Base-by-base conservation (phyloP, 2,329 filamentous ascomycete genomes). In the Clonostachys sp. region DNA sequence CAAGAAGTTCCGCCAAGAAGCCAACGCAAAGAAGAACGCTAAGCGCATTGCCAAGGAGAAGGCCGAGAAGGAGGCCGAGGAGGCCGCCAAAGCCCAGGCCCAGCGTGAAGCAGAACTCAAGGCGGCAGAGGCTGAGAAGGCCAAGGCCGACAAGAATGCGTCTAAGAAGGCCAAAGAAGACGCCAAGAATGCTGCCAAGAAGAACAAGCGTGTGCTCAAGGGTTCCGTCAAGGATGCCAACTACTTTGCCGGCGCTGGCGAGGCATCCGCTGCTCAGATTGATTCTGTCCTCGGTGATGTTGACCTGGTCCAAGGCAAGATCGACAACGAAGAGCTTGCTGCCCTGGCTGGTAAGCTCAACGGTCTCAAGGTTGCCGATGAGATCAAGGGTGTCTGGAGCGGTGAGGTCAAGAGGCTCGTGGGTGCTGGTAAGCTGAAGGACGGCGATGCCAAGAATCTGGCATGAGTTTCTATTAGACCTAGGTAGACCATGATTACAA, bases 151-250 rank as follows among this genome's bases (percentile, higher is more conserved):
- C 49, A 88, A 87, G 57, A 91, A 92, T 57, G 80, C 87, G 53
- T 75, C 75, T 61, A 99, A 97, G 83, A 99, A 99, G 81, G 86
- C 88, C 51, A 99, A 97, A 78, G 94, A 99, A 72, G 92, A 92
- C 3, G 94, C 94, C 49, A 99, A 99, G 84, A 96, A 91, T 63
- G 94, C 94, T 13, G 87, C 94, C 61, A 99, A 99, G 87, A 99
- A 99, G 88, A 99, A 99, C 83, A 96, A 96, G 83, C 90, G 94
- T 77, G 87, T 97, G 43, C 84, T 99, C 59, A 91, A 95, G 70
- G 85, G 83, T 52, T 91, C 89, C 55, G 88, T 92, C 71, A 99
- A 99, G 80, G 94, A 99, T 57, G 91, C 89, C 61, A 96, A 96
- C 79, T 99, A 99, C 83, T 96, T 99, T 68, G 78, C 77, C 48